Conservation (phyloP, 1,139 yeast species). For the Meyerozyma sp. region DNA sequence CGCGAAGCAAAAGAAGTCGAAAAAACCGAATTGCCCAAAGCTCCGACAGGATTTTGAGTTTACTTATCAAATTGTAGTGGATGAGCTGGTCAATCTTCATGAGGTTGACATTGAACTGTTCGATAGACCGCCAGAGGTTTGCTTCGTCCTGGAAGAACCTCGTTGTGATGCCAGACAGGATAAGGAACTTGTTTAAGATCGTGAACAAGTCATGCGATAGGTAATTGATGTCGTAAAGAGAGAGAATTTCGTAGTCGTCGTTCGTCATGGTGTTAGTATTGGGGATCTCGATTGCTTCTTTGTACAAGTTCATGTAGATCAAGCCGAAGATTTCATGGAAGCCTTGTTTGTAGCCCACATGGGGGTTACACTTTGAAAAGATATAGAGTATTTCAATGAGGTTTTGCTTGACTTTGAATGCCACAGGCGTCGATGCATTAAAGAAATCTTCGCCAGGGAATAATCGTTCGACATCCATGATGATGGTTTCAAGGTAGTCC, state of each 20-base stretch:
- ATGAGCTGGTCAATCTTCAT: slow-evolving; percentile 45
- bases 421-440: slow-evolving; percentile 17
- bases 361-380: slow-evolving; percentile 49
- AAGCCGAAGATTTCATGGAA: slow-evolving; percentile 64
- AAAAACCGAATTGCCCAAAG: slow-evolving; percentile 67
- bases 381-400: slow-evolving; percentile 49
- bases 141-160: slow-evolving; percentile 41
- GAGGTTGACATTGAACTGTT: slow-evolving; percentile 41
- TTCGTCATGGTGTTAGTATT: slow-evolving; percentile 26
- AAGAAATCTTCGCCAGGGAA: slow-evolving; percentile 57
- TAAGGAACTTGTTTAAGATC: slow-evolving; percentile 39
- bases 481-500: slow-evolving; percentile 37
- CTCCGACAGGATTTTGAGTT: slow-evolving; percentile 51
- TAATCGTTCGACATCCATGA: slow-evolving; percentile 57
- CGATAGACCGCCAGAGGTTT: slow-evolving; percentile 37
- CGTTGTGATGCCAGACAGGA: slow-evolving; percentile 30
- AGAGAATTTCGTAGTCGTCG: slow-evolving; percentile 31
- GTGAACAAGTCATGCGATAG: slow-evolving; percentile 44
- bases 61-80: slow-evolving; percentile 39
- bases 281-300: slow-evolving; percentile 35
- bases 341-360: slow-evolving; percentile 63
- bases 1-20: slow-evolving; percentile 53
- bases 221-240: slow-evolving; percentile 33
- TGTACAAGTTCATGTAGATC: slow-evolving; percentile 44
- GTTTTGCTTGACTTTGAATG: slow-evolving; percentile 28